A percentile compares a stretch with the other conserved stretches of the same genome.
Evolutionary conservation across 2,329 filamentous ascomycete species (phyloP).

Genomic region (Colletotrichum tanaceti): DNA sequence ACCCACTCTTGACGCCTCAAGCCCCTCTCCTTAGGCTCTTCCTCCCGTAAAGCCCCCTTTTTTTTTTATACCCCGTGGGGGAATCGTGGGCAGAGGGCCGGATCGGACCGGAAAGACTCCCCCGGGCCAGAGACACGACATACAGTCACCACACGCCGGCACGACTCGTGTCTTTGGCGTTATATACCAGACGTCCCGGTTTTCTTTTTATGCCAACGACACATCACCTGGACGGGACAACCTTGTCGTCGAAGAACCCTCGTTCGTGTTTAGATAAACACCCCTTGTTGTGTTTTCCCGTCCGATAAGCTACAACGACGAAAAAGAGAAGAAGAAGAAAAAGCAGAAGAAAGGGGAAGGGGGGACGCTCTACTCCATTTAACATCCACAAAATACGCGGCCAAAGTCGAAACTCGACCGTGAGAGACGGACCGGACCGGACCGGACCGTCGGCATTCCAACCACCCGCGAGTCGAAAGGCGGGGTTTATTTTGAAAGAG

Average conservation of each 20-base stretch:
- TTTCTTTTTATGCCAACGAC: background rate
- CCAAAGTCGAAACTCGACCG: too few species aligned
- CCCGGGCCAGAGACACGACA: background rate
- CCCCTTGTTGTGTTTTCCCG: too few species aligned
- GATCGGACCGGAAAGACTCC: background rate
- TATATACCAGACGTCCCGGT: constrained; percentile 12
- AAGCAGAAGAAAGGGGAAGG: too few species aligned
- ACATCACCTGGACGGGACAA: background rate
- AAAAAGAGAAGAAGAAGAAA: too few species aligned
- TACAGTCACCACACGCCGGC: background rate
- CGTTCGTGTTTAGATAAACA: too few species aligned
- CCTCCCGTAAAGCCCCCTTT: background rate
- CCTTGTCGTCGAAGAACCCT: background rate
- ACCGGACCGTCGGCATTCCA: background rate
- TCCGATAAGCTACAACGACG: background rate
- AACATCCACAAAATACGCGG: too few species aligned
- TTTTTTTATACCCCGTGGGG: constrained; percentile 19
- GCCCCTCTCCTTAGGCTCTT: background rate
- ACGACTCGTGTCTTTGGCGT: background rate
- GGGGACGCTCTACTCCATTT: too few species aligned
- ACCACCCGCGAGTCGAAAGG: constrained; percentile 1
- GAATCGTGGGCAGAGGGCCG: background rate
- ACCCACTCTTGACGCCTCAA: constrained; percentile 7
- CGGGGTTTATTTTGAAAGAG: too few species aligned
- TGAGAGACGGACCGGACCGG: too few species aligned